Evolutionary conservation across 805 yeast genomes (phyloP).

Genomic region (Candida odintsovae): DNA sequence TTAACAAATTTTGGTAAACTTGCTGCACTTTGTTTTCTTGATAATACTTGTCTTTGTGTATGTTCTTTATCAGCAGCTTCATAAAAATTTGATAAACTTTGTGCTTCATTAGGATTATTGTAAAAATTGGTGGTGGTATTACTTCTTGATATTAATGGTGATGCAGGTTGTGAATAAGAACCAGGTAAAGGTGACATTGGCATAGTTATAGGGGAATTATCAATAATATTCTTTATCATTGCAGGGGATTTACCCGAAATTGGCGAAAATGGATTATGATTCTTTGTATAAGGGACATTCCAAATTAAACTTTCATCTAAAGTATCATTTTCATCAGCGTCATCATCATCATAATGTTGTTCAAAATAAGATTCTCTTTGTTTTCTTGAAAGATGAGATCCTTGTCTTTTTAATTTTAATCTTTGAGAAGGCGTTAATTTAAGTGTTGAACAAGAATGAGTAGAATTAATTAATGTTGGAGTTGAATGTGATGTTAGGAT

Average conservation of each 20-base stretch:
- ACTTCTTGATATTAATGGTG: constrained; percentile 1
- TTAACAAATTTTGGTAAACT: constrained; percentile 32
- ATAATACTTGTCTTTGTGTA: constrained; percentile 12
- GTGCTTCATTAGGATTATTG: constrained; percentile 18
- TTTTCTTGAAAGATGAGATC: constrained; percentile 27
- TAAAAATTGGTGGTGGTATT: constrained; percentile 7
- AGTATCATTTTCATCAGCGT: constrained; percentile 24
- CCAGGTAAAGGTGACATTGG: constrained; percentile 52
- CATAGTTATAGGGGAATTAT: constrained; percentile 21
- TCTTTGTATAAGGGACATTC: constrained; percentile 46
- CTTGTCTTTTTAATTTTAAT: constrained; percentile 33
- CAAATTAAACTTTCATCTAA: constrained; percentile 38
- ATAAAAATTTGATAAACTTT: constrained; percentile 20
- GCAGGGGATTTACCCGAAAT: constrained; percentile 20
- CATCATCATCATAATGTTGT: constrained; percentile 29
- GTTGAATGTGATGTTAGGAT: background rate
- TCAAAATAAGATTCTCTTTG: constrained; percentile 35
- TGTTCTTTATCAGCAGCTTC: constrained; percentile 14
- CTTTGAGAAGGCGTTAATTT: constrained; percentile 37
- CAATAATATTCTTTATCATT: constrained; percentile 17
- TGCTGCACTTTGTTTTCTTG: constrained; percentile 13
- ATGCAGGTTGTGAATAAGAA: constrained; percentile 2
- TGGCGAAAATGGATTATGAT: constrained; percentile 18
- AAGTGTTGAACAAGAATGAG: constrained; percentile 12
- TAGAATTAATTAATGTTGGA: constrained; percentile 1